phyloP scores from a whole-genome alignment of 805 yeast genomes.

The Starmerella davenportii region DNA sequence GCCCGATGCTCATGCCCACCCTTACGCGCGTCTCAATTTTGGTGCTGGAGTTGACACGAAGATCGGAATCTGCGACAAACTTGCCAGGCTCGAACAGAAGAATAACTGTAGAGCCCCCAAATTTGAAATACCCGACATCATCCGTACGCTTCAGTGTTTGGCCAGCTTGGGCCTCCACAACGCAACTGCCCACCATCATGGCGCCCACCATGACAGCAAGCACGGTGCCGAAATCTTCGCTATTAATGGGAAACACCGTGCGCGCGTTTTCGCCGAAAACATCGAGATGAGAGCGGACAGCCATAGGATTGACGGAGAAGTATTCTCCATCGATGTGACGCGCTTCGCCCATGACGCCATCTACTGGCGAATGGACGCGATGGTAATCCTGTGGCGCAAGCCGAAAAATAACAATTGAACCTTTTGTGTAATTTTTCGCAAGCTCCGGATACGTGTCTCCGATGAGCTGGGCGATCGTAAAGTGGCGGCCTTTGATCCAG shows the following conservation, averaged over 20 bases:
- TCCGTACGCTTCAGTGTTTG: constrained; percentile 46
- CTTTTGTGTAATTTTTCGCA: constrained; percentile 28
- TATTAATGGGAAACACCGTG: constrained; percentile 55
- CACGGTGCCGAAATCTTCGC: constrained; percentile 61
- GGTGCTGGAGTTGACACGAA: constrained; percentile 40
- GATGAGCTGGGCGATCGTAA: constrained; percentile 47
- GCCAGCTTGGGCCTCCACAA: constrained; percentile 48
- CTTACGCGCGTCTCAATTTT: constrained; percentile 66
- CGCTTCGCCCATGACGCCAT: constrained; percentile 52
- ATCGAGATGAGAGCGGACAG: constrained; percentile 68
- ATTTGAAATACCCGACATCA: constrained; percentile 85
- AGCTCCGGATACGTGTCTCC: constrained; percentile 26
- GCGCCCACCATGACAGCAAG: constrained; percentile 80
- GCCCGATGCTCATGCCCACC: constrained; percentile 89
- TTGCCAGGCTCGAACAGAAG: constrained; percentile 36
- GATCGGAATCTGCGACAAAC: constrained; percentile 49
- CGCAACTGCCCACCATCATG: constrained; percentile 93
- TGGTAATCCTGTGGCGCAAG: constrained; percentile 96
- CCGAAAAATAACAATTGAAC: constrained; percentile 62
- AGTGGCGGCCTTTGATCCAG: constrained; percentile 80
- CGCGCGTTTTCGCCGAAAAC: constrained; percentile 87
- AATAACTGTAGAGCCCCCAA: constrained; percentile 84
- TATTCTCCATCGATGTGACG: constrained; percentile 69
- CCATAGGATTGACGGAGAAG: constrained; percentile 96
- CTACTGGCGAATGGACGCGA: constrained; percentile 76